Base-by-base conservation (phyloP, 2,329 filamentous ascomycete species). In the Hymenoscyphus infarciens region DNA sequence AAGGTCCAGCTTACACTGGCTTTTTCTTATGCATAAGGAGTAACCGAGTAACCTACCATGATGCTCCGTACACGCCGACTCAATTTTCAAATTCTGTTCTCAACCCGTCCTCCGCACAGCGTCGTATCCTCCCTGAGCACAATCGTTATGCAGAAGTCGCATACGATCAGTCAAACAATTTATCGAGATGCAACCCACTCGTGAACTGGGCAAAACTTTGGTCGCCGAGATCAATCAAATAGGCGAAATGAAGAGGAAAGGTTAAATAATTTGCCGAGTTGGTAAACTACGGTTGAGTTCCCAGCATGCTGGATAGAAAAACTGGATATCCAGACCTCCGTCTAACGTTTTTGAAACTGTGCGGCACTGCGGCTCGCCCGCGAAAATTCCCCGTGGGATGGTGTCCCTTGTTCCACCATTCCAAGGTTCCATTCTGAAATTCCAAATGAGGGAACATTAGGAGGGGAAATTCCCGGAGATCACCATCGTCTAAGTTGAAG, bases 241-340 rank as follows among this genome's bases (percentile, higher is more conserved):
- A 10, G 42, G 16, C 56, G 56, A 57, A 38, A 57, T 57, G 56
- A 57, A 39, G 56, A 19, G 22, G 31, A 57, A 57, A 57, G 56
- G 56, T 57, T 57, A 38, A 57, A 39, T 38, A 57, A 22, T 42
- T 57, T 57, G 19, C 19, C 10, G 19, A 13, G n/a, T 49, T 49
- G n/a, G 42, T 49, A 19, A 45, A 45, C 39, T 45, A 19, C 39
- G n/a, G n/a, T 4, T 19, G 5, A 25, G 19, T 5, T 22, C n/a
- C 33, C 33, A 35, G 13, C 33, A 35, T 35, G 33, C 33, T 35
- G 33, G 33, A 13, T 11, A 10, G 33, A 35, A 19, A 22, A 49
- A 49, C n/a, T 49, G n/a, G 39, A 42, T 42, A 7, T 16, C 39
- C 15, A n/a, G 7, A 13, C 15, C 39, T 42, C n/a, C 1, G 39